Base-by-base conservation (phyloP, 225 moss, liverwort and hornwort genomes). In the Rhytidiadelphus loreus region DNA sequence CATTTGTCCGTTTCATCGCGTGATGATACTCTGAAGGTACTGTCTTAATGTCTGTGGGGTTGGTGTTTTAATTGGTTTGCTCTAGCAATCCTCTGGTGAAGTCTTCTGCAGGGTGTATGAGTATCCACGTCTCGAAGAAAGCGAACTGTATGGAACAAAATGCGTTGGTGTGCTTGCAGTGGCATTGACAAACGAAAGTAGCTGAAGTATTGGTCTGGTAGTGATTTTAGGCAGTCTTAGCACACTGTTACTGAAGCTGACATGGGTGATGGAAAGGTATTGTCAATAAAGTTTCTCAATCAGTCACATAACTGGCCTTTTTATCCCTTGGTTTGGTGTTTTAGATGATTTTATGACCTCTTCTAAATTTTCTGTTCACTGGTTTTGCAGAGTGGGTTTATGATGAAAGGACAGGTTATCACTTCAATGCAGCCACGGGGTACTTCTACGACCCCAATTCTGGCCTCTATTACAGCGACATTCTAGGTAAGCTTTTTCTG, bases 361-460 rank as follows among this genome's bases (percentile, higher is more conserved):
- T 32, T 88, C 84, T 86, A 83, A 86, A 46, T 81, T 65, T 74
- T 43, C n/a, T 60, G 84, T 83, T 88, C 78, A 58, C 20, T 83
- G 90, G 77, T 86, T 86, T 89, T 89, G 87, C 95, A 97, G 96
- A 97, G 72, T 97, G 96, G 95, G 92, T 90, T 29, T 93, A 90
- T 87, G 96, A 94, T 92, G 95, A 93, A 83, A 88, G 88, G 85
- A 92, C 96, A 71, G 96, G 96, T 46, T 96, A 97, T 89, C 95
- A 97, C 82, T 94, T 93, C 89, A 97, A 96, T 86, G 95, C 95
- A 68, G 96, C 95, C 57, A 95, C 96, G 75, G 96, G 95, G 81
- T 96, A 95, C 84, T 93, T 92, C 80, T 96, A 96, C 86, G 95
- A 96, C 76, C 94, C 93, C 32, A 94, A 89, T 87, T 96, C 96